phyloP scores from a whole-genome alignment of 169 alveolate genomes.

The Eimeria maxima region DNA sequence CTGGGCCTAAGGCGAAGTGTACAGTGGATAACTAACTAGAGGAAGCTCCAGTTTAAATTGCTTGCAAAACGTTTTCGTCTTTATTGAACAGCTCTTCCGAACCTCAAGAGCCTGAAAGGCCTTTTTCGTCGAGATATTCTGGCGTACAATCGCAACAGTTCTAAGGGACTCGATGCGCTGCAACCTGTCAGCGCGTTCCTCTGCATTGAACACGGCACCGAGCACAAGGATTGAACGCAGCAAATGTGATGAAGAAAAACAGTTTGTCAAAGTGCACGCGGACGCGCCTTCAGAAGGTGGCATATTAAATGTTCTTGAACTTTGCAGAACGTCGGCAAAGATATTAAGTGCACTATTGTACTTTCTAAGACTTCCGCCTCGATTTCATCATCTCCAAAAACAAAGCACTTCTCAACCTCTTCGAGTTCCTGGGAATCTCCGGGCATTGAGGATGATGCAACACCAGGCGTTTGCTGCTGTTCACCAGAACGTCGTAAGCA shows the following conservation, averaged over 20 bases:
- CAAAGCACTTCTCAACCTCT: conserved; percentile 64
- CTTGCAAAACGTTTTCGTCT: not conserved
- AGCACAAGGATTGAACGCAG: not conserved
- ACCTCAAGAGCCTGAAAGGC: conserved; percentile 54
- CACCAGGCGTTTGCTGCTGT: conserved; percentile 28
- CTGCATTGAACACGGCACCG: not conserved
- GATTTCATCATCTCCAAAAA: conserved; percentile 39
- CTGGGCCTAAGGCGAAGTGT: not conserved
- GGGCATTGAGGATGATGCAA: conserved; percentile 8
- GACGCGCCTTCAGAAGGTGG: not conserved
- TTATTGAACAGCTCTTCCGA: not conserved
- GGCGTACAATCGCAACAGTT: conserved; percentile 72
- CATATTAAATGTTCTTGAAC: not conserved
- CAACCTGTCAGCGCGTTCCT: conserved; percentile 63
- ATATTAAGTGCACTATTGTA: not conserved
- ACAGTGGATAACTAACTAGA: not conserved
- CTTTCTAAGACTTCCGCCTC: conserved; percentile 56
- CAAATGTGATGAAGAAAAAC: not conserved
- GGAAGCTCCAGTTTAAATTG: not conserved
- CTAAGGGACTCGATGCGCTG: conserved; percentile 66
- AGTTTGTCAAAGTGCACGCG: not conserved
- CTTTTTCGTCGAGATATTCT: conserved; percentile 48
- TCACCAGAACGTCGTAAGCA: not conserved
- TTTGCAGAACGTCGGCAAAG: not conserved
- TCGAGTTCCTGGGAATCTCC: conserved; percentile 57